Evolutionary conservation across 176 grass and related monocot species (phyloP).

Genomic region (Thinopyrum elongatum): DNA sequence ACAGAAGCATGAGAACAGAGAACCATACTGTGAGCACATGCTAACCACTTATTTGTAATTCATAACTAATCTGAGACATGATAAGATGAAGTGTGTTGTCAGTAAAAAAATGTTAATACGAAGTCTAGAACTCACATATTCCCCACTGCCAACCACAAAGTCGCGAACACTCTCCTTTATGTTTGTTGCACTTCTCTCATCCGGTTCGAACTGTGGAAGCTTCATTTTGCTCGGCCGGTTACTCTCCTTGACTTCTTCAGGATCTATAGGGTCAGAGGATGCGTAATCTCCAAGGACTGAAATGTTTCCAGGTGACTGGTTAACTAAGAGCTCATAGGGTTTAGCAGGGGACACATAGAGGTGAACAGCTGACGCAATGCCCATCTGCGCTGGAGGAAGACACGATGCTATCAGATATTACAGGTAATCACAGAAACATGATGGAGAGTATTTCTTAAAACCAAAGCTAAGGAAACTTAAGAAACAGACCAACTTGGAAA

Average conservation of each 20-base stretch:
- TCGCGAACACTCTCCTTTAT: slow-evolving; percentile 85
- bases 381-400: slow-evolving; percentile 89
- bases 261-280: slow-evolving; percentile 77
- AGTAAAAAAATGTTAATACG: slow-evolving; percentile 24
- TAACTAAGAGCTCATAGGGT: slow-evolving; percentile 67
- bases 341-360: slow-evolving; percentile 92
- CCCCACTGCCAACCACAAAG: slow-evolving; percentile 80
- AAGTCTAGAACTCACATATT: slow-evolving; percentile 77
- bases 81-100: not conserved
- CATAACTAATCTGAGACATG: not conserved
- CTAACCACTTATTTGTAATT: not conserved
- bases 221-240: slow-evolving; percentile 78
- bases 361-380: slow-evolving; percentile 83
- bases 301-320: slow-evolving; percentile 61
- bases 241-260: slow-evolving; percentile 89
- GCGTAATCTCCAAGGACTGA: slow-evolving; percentile 90
- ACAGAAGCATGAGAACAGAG: not conserved
- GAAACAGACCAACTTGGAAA: not conserved
- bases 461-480: not conserved
- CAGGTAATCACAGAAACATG: slow-evolving; percentile 19
- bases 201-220: slow-evolving; percentile 68
- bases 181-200: slow-evolving; percentile 65
- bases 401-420: slow-evolving; percentile 30
- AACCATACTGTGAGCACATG: slow-evolving; percentile 8
- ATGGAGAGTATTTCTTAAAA: slow-evolving; percentile 8